Base-by-base conservation (phyloP, 177 flowering plant genomes). In the Vitis hybrid region DNA sequence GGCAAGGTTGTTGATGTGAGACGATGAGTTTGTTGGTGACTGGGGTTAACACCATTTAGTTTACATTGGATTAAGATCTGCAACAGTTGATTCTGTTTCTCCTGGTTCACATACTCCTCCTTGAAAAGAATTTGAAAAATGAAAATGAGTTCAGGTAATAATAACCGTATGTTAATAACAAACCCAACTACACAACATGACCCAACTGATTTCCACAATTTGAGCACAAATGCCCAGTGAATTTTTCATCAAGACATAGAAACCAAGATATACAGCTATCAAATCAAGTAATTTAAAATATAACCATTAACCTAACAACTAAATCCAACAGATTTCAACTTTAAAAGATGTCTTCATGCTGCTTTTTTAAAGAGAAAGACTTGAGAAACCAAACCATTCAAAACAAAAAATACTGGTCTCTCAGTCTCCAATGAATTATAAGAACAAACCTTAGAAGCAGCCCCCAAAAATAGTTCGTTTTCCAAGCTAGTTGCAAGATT, bases 61-160 rank as follows among this genome's bases (percentile, higher is more conserved):
- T 14, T 45, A 67, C 6, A 10, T 45, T 18, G 60, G 45, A 55
- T 16, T 14, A 60, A 63, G 26, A 19, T 55, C 5, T 39, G 57
- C 39, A 65, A 0, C 48, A 22, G 39, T 57, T 50, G 55, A 8
- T 11, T 26, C 70, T 50, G 53, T 7, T 50, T 67, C 60, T 63
- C 68, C 68, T 48, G 64, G 64, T 68, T 64, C 68, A 68, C 29
- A 64, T 68, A 73, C 14, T 74, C 69, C 69, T 57, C 68, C 72
- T 67, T 51, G 29, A 62, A 50, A 58, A 5, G 12, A 63, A 39
- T 39, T 49, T 51, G 53, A 13, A 29, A 39, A 67, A 3, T 14
- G 62, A 16, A 19, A 18, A 2, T 66, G 8, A 49, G 16, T 39
- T 39, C 7, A 39, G 45, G 45, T 26, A 39, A 39, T 39, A 39